A percentile compares a stretch with the other conserved stretches of the same genome.
Conservation (phyloP, 2,329 filamentous ascomycete genomes). For the Phaeosphaeria sp. region DNA sequence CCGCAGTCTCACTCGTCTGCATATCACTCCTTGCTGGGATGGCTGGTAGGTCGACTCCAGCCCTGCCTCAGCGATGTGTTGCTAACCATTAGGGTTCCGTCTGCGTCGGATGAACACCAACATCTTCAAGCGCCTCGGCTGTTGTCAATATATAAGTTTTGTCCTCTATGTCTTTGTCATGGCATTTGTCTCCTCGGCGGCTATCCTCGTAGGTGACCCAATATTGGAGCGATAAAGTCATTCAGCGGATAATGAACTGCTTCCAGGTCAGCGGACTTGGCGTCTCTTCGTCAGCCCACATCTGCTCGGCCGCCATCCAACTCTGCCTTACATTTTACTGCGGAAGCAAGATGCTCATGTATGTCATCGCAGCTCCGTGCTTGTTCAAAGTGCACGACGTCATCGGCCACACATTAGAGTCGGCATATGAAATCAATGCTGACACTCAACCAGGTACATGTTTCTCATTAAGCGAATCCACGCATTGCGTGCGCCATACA, state of each 20-base stretch:
- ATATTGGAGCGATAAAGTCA: neutral
- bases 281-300: constrained; percentile 18
- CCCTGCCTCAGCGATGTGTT: neutral
- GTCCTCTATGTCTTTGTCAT: constrained; percentile 45
- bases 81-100: constrained; percentile 23
- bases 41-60: constrained; percentile 18
- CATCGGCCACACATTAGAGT: neutral
- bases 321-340: constrained; percentile 46
- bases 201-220: constrained; percentile 25
- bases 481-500: constrained; percentile 43
- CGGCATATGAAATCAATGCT: neutral
- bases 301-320: constrained; percentile 45
- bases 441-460: constrained; percentile 39
- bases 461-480: constrained; percentile 53
- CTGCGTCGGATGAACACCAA: constrained; percentile 11
- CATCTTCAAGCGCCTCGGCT: constrained; percentile 6
- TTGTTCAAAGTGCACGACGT: neutral
- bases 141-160: constrained; percentile 39
- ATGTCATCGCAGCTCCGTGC: neutral
- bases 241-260: neutral
- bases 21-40: constrained; percentile 35
- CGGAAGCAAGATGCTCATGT: constrained; percentile 22
- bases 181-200: constrained; percentile 42
- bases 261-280: constrained; percentile 35
- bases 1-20: constrained; percentile 20